Base-by-base conservation (phyloP, 768 basidiomycete species). In the Russula olivacea region DNA sequence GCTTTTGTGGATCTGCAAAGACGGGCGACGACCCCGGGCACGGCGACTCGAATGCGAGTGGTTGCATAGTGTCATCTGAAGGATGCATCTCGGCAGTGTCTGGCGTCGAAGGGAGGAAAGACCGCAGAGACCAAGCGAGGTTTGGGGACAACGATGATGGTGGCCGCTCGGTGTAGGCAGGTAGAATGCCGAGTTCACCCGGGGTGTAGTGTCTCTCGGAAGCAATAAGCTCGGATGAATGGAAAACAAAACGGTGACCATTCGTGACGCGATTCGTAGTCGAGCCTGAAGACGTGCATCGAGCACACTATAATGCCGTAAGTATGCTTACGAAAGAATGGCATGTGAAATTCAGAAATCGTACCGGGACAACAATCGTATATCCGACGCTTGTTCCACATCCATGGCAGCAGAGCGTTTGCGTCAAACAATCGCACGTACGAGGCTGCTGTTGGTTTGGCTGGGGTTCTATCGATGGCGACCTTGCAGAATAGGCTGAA, bases 161-260 rank as follows among this genome's bases (percentile, higher is more conserved):
- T 62, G 45, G 19, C 36, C 50, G 21, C 38, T 59, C 30, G 56
- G 70, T 58, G 60, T 58, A 63, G 53, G 41, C 41, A 45, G 58
- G 63, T 8, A 68, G 58, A 15, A 68, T 59, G 25, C 87, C 87
- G 30, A 80, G 81, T 71, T 91, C 89, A 63, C 81, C 78, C 40
- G 74, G 74, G 60, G 88, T 75, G 66, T 89, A 86, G 68, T 80
- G 79, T 48, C 89, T 82, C 69, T 88, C 86, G 30, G 80, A 80
- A 10, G 82, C 82, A 28, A 73, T 67, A 57, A 91, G 83, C 73
- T 87, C 86, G 66, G 73, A 80, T 45, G 86, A 87, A 76, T 93
- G 89, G 72, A 93, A 93, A 40, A 93, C 91, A 72, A 89, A 93
- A 34, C 89, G 84, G 72, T 92, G 90, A 10, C 89, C 89, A 72